These are phyloP conservation scores for Capsicum chinense DNA, from an alignment of 257 asterid species.

Conservation along the genomic window DNA sequence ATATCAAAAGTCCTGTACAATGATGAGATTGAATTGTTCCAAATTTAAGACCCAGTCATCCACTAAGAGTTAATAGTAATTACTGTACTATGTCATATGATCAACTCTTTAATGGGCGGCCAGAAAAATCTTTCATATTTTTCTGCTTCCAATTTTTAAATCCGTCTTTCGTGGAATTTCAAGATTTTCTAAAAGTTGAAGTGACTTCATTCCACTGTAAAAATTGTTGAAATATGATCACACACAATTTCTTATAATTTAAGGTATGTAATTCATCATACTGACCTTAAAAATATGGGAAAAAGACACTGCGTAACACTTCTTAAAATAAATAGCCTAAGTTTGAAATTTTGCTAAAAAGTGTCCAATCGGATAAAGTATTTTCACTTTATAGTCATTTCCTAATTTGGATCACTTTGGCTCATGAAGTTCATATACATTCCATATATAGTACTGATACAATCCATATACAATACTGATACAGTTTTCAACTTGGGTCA, in stretches of 20 bases:
- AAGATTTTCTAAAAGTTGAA: neutral
- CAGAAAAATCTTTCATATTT: slow-evolving; percentile 8
- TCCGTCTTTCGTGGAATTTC: neutral
- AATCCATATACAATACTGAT: too few relatives aligned
- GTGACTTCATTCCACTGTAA: neutral
- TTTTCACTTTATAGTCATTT: too few relatives aligned
- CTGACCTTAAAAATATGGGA: too few relatives aligned
- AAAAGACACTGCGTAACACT: too few relatives aligned
- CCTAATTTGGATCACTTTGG: too few relatives aligned
- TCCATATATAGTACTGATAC: too few relatives aligned
- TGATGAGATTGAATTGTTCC: slow-evolving; percentile 23
- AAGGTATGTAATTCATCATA: too few relatives aligned
- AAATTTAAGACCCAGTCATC: slow-evolving; percentile 1
- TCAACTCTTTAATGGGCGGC: slow-evolving; percentile 17
- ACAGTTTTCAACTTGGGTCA: too few relatives aligned
- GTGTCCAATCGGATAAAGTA: too few relatives aligned
- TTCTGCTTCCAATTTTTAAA: neutral
- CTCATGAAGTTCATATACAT: too few relatives aligned
- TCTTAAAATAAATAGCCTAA: too few relatives aligned
- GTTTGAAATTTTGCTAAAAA: too few relatives aligned
- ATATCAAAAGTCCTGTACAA: neutral
- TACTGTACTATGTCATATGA: neutral
- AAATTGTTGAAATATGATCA: neutral
- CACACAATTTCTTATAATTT: neutral
- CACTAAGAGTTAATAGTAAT: neutral